Evolutionary conservation across 2,329 filamentous ascomycete genomes (phyloP).

Genomic region (Clarireedia monteithiana): DNA sequence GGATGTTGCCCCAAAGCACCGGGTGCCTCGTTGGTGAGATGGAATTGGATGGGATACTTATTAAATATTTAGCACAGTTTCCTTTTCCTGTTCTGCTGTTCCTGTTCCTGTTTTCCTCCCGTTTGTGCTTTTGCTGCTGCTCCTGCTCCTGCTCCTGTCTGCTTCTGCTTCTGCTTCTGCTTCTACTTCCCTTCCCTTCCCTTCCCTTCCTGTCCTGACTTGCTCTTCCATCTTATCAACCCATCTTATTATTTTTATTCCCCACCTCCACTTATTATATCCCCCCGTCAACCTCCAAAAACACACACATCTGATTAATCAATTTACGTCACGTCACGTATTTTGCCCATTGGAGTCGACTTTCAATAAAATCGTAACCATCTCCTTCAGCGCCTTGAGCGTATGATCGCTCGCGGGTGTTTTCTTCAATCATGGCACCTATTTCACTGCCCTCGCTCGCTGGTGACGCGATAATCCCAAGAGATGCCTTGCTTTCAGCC

Average conservation of each 20-base stretch:
- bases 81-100: neutral
- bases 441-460: neutral
- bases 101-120: neutral
- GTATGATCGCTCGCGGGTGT: neutral
- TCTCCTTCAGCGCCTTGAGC: neutral
- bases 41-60: neutral
- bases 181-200: neutral
- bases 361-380: neutral
- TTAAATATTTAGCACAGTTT: neutral
- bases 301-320: slow-evolving; percentile 1
- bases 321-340: neutral
- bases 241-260: slow-evolving; percentile 9
- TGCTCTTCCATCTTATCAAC: slow-evolving; percentile 3
- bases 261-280: slow-evolving; percentile 7
- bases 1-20: neutral
- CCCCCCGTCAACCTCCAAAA: slow-evolving; percentile 4
- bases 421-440: slow-evolving; percentile 2
- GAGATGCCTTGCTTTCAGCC: neutral
- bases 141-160: neutral
- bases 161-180: too few relatives aligned
- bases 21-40: neutral
- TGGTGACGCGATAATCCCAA: neutral
- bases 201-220: neutral
- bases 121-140: too few relatives aligned
- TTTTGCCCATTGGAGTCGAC: too few relatives aligned